Evolutionary conservation across 2,329 filamentous ascomycete genomes (phyloP).

Genomic region (Grosmannia clavigera): DNA sequence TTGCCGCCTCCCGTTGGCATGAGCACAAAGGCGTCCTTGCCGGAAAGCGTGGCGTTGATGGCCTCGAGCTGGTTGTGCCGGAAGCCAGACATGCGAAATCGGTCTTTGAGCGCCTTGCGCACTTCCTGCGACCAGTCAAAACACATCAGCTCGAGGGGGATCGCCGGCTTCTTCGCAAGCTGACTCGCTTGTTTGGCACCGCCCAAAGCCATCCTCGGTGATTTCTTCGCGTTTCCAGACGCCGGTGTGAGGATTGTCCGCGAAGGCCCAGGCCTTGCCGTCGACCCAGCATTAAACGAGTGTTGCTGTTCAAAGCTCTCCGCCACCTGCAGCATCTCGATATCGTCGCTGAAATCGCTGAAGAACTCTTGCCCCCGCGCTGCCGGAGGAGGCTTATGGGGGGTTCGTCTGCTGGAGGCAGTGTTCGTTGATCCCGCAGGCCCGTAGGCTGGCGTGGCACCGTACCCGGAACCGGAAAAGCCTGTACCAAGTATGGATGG

Average conservation of each 20-base stretch:
- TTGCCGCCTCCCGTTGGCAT: conserved; percentile 98
- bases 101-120: conserved; percentile 63
- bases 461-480: not conserved
- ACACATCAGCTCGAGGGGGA: conserved; percentile 45
- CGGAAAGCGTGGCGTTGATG: conserved; percentile 81
- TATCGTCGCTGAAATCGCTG: conserved; percentile 24
- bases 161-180: conserved; percentile 17
- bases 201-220: conserved; percentile 24
- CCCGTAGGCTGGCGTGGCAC: too few relatives aligned
- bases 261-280: conserved; percentile 8
- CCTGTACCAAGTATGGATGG: not conserved
- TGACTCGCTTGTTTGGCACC: conserved; percentile 18
- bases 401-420: not conserved
- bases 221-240: conserved; percentile 30
- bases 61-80: conserved; percentile 86
- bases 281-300: conserved; percentile 18
- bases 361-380: conserved; percentile 10
- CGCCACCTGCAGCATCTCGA: conserved; percentile 36
- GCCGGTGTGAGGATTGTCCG: conserved; percentile 33
- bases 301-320: conserved; percentile 33
- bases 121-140: conserved; percentile 81
- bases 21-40: conserved; percentile 84
- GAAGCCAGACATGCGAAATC: conserved; percentile 77
- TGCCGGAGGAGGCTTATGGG: not conserved
- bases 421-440: not conserved